phyloP scores from a whole-genome alignment of 176 grass and related monocot species.

The Eremochloa ophiuroides region DNA sequence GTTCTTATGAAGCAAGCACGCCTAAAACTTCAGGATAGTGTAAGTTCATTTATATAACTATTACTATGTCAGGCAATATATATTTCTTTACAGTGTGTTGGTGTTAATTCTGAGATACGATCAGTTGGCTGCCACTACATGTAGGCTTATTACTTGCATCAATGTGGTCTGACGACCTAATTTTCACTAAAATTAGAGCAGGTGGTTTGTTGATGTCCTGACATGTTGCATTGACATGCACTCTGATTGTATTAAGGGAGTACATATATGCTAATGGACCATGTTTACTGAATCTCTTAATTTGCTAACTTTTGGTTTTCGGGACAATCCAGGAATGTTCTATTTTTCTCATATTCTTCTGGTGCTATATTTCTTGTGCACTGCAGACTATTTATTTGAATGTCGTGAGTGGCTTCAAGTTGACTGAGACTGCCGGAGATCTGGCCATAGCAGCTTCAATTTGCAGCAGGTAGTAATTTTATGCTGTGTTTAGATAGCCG shows the following conservation, averaged over 20 bases:
- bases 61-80: background rate
- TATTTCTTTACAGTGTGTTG: constrained; percentile 14
- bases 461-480: constrained; percentile 79
- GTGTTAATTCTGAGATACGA: constrained; percentile 20
- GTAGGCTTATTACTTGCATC: constrained; percentile 3
- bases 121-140: background rate
- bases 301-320: constrained; percentile 12
- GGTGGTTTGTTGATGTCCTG: background rate
- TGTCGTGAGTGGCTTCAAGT: constrained; percentile 80
- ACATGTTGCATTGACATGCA: background rate
- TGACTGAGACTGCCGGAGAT: constrained; percentile 92
- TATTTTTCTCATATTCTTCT: constrained; percentile 14
- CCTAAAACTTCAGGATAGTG: constrained; percentile 78
- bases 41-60: constrained; percentile 41
- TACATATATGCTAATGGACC: background rate
- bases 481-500: background rate
- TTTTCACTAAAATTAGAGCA: background rate
- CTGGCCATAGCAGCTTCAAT: constrained; percentile 87
- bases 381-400: constrained; percentile 82
- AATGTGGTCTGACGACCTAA: background rate
- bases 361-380: constrained; percentile 18
- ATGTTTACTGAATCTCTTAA: background rate
- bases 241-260: background rate
- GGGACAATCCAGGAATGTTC: background rate
- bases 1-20: constrained; percentile 87